phyloP scores from a whole-genome alignment of 306 rosid species.

The Fragaria ananassa region DNA sequence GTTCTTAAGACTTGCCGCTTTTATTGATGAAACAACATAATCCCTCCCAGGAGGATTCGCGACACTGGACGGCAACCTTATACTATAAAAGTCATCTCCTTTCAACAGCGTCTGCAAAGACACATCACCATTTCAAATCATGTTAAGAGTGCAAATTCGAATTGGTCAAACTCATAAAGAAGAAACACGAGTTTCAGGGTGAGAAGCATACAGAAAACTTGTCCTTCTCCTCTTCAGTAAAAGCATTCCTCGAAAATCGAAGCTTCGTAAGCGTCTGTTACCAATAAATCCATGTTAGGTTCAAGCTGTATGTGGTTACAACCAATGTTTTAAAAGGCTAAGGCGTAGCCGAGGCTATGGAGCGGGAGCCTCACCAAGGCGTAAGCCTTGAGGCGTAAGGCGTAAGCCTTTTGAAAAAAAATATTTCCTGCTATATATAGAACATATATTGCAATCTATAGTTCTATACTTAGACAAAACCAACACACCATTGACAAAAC shows the following conservation, averaged over 20 bases:
- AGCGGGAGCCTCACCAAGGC: too few species aligned
- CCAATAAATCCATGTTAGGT: constrained; percentile 26
- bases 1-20: constrained; percentile 56
- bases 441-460: too few species aligned
- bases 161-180: not conserved
- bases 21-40: constrained; percentile 70
- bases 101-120: constrained; percentile 55
- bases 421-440: too few species aligned
- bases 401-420: too few species aligned
- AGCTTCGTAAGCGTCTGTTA: constrained; percentile 88
- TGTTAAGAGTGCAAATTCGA: constrained; percentile 5
- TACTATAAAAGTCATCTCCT: constrained; percentile 79
- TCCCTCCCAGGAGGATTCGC: constrained; percentile 66
- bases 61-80: constrained; percentile 82
- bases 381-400: too few species aligned
- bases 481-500: too few species aligned
- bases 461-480: too few species aligned
- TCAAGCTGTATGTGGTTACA: not conserved
- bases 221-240: constrained; percentile 57
- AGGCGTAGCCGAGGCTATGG: too few species aligned
- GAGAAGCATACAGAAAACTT: constrained; percentile 48
- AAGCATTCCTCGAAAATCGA: constrained; percentile 69
- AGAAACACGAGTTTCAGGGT: not conserved
- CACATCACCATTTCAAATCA: constrained; percentile 12
- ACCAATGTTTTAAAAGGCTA: too few species aligned